Evolutionary conservation across 2,329 filamentous ascomycete genomes (phyloP), one percentile per base, ranked within the genome.

Genomic region (Verticillium isaacii): DNA sequence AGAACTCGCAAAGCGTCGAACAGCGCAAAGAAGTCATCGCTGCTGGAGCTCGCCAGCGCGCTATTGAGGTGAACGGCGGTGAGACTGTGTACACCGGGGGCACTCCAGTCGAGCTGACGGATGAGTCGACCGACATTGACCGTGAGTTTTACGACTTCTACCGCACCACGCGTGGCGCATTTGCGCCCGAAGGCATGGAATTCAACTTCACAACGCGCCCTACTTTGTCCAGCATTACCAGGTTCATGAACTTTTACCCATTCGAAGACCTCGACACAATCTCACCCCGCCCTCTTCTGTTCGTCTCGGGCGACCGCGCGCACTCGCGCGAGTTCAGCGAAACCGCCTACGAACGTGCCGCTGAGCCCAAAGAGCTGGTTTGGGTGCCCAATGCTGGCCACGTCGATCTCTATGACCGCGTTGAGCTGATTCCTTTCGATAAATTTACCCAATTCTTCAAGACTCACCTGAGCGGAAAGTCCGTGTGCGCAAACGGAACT

Each of bases 331-430:
- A 71, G 62, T 72, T 70, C 58, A 72, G 68, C n/a, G 63, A 69
- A 56, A 62, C 69, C 32, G 71, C 70, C 2, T 71, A 69, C 52
- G 59, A 56, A 1, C 63, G 45, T 36, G 70, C 66, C 57, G 70
- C n/a, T 17, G 71, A 76, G 61, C 75, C 74, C 8, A 77, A 76
- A 66, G 73, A 76, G 64, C 39, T 76, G 56, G 8, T 71, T 7
- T 73, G 70, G 71, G 61, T 77, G 0, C 56, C 69, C 0, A 67
- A 70, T 2, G 70, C 72, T 9, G 71, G 72, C 2, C 74, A 76
- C 56, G 72, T 72, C 2, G 74, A 76, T 50, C 66, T 77, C 4
- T 76, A 76, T 39, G 74, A 76, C 63, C 73, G 73, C 2, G 67
- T 70, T 1, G 71, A 71, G 2, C 68, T 76, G 17, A 75, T 75